Evolutionary conservation across 2,329 filamentous ascomycete species (phyloP), one percentile per base, ranked within the genome.

Genomic region (Colletotrichum tabaci): DNA sequence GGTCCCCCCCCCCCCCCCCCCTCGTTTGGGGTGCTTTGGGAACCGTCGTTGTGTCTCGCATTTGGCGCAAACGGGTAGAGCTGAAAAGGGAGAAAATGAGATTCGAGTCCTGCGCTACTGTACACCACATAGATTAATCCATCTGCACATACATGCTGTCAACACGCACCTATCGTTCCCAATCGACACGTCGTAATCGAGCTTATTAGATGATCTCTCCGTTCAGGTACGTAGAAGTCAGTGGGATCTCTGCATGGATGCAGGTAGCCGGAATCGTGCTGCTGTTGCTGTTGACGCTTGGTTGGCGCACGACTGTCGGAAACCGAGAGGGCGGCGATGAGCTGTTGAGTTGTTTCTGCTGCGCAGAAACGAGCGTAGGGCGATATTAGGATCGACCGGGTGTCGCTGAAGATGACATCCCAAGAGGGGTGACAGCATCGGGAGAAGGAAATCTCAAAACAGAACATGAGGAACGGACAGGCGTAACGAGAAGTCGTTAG

Each of bases 161-260:
- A 40, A 40, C 4, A 26, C 26, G 40, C 60, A 50, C n/a, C 7
- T 50, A 10, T 26, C 35, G n/a, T 4, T 23, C 3, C 30, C 16
- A 42, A 40, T 52, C 30, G 30, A 57, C 42, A 42, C 40, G 44
- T 30, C 15, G 35, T 12, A 56, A 30, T 30, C 16, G n/a, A 53
- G 21, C 26, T 21, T 23, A 30, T 15, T n/a, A 42, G 55, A 23
- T 30, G 46, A 40, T 40, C 42, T 56, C 16, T 44, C 44, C 47
- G 38, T 50, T 26, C 35, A 50, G 50, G 35, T 38, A 38, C 9
- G 35, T 16, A 56, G 44, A 40, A 60, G 60, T 64, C 47, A 30
- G 69, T 35, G 53, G 23, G 53, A 72, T 69, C 65, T 63, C 47
- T 72, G 60, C 66, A 72, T 66, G 69, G 69, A 64, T 72, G 66